phyloP scores from a whole-genome alignment of 768 basidiomycete genomes.

The Fomitopsis pulvina region DNA sequence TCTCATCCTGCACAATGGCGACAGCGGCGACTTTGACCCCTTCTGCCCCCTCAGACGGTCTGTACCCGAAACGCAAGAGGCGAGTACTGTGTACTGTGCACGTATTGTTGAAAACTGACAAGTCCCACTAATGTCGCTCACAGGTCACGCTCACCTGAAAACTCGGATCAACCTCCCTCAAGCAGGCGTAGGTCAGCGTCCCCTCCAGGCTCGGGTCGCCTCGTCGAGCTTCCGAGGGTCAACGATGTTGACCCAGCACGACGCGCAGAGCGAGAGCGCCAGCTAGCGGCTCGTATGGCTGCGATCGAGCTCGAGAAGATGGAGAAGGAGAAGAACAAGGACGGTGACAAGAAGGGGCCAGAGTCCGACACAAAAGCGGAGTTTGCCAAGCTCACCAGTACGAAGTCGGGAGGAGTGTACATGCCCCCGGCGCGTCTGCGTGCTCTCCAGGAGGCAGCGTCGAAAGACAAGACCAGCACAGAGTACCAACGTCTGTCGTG shows the following conservation, averaged over 20 bases:
- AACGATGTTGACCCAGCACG: slow-evolving; percentile 74
- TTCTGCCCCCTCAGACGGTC: slow-evolving; percentile 28
- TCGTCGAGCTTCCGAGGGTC: slow-evolving; percentile 41
- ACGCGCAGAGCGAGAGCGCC: slow-evolving; percentile 70
- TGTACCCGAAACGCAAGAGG: slow-evolving; percentile 43
- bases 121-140: not conserved
- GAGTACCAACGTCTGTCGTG: slow-evolving; percentile 96
- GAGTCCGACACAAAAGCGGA: slow-evolving; percentile 75
- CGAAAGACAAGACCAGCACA: slow-evolving; percentile 71
- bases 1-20: slow-evolving; percentile 9
- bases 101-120: not conserved
- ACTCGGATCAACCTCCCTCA: slow-evolving; percentile 31
- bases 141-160: slow-evolving; percentile 24
- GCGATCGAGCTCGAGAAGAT: slow-evolving; percentile 60
- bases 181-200: slow-evolving; percentile 38
- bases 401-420: slow-evolving; percentile 91
- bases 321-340: slow-evolving; percentile 45
- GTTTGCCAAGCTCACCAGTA: slow-evolving; percentile 77
- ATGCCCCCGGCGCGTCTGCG: slow-evolving; percentile 92
- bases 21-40: slow-evolving; percentile 34
- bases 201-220: slow-evolving; percentile 25
- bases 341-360: slow-evolving; percentile 27
- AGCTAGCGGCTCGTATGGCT: slow-evolving; percentile 65
- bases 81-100: slow-evolving; percentile 6
- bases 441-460: slow-evolving; percentile 81